These are phyloP conservation scores for Breynia disticha DNA, from an alignment of 441 rosid genomes.

Conservation along the genomic window DNA sequence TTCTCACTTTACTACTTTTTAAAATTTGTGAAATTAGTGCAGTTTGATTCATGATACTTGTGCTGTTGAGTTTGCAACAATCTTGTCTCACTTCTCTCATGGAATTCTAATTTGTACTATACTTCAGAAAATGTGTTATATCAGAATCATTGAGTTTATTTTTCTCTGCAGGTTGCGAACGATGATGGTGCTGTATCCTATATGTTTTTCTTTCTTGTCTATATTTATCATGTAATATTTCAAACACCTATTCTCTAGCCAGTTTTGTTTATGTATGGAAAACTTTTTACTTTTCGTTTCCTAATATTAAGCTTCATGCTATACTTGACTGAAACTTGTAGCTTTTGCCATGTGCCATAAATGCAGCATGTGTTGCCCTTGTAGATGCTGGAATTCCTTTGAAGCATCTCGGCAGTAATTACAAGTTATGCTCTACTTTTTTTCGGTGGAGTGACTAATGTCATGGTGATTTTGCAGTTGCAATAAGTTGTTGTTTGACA, in stretches of 20 bases:
- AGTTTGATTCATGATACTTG: too few species aligned
- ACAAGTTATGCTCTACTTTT: slow-evolving; percentile 7
- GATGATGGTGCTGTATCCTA: slow-evolving; percentile 97
- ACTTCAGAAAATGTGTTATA: neutral
- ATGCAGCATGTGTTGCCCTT: slow-evolving; percentile 92
- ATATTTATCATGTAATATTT: neutral
- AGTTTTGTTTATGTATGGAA: neutral
- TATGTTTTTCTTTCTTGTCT: neutral
- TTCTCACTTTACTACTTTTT: neutral
- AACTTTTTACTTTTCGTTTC: neutral
- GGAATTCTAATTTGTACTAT: too few species aligned
- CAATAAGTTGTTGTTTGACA: slow-evolving; percentile 73
- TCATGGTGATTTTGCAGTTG: slow-evolving; percentile 44
- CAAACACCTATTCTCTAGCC: neutral
- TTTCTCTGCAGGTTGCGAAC: slow-evolving; percentile 51
- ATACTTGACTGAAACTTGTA: slow-evolving; percentile 28
- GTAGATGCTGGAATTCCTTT: slow-evolving; percentile 94
- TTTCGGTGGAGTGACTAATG: slow-evolving; percentile 7
- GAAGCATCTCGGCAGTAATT: slow-evolving; percentile 85
- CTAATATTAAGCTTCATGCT: slow-evolving; percentile 18
- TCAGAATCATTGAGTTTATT: neutral
- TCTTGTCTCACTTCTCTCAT: too few species aligned
- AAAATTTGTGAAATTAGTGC: neutral
- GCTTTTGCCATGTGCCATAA: slow-evolving; percentile 90
- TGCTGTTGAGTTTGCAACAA: too few species aligned